Base-by-base conservation (phyloP, 2,329 filamentous ascomycete genomes). In the Exophiala xenobiotica region DNA sequence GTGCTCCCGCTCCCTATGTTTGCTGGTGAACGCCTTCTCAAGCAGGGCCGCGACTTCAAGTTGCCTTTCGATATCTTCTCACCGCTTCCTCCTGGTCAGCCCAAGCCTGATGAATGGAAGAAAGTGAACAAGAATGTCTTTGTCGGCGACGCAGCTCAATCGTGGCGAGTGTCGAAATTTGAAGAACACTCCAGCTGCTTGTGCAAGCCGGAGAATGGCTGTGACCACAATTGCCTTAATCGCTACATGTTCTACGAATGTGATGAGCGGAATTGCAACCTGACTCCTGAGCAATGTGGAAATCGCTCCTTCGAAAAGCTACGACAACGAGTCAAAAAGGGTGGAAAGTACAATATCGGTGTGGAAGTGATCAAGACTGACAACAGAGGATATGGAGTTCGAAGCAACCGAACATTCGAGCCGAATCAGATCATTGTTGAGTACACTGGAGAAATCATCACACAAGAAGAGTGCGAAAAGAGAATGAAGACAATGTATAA, bases 201-300 rank as follows among this genome's bases (percentile, higher is more conserved):
- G 51, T 95, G 90, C 72, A 83, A 75, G 35, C 76, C 80, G 5
- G 87, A 91, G 46, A 83, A 86, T 47, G 90, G 90, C 27, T 97
- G 93, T 64, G 88, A 84, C 57, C 90, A 96, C 57, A 80, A 87
- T 63, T 99, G 93, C 70, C 88, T 96, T 66, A 99, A 99, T 68
- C 80, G 90, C 56, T 90, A 90, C 68, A 97, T 97, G 90, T 84
- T 95, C 49, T 97, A 96, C 68, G 93, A 99, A 72, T 99, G 93
- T 67, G 90, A 97, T 68, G 81, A 86, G 40, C 85, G 80, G 51
- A 99, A 96, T 68, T 99, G 93, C 74, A 87, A 85, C 52, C 75
- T 92, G 12, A 86, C 87, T 33, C 76, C 81, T n/a, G 78, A 82
- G 16, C 66, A 77, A 42, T 99, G 93, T 69, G 83, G 82, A 20